A percentile compares a stretch with the other conserved stretches of the same genome.
These are phyloP conservation scores for Ambrosia artemisiifolia DNA, from an alignment of 129 eudicot genomes.

Conservation along the genomic window DNA sequence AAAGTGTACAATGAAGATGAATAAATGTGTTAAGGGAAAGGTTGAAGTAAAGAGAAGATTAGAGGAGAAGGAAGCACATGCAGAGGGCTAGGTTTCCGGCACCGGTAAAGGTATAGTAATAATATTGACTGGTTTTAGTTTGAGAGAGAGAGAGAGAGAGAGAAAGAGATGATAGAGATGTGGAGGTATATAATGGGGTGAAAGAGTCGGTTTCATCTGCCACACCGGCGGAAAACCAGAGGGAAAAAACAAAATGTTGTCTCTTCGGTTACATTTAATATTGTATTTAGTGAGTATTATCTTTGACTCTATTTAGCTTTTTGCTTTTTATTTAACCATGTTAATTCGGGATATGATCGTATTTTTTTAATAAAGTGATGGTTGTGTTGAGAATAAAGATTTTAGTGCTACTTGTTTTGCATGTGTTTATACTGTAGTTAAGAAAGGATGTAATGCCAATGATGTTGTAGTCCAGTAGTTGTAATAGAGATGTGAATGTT, in stretches of 20 bases:
- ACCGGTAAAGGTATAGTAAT: slow-evolving; percentile 20
- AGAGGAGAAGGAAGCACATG: slow-evolving; percentile 26
- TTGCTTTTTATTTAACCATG: neutral
- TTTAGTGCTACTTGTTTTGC: no score
- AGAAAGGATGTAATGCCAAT: no score
- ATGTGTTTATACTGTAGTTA: no score
- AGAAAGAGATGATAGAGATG: slow-evolving; percentile 31
- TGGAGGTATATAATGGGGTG: slow-evolving; percentile 74
- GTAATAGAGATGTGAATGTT: no score
- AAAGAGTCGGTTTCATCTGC: slow-evolving; percentile 75
- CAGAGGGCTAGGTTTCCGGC: slow-evolving; percentile 39
- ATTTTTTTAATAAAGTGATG: neutral
- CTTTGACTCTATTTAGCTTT: slow-evolving; percentile 8
- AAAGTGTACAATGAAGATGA: neutral
- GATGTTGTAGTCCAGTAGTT: slow-evolving; percentile 1
- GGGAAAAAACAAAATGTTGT: slow-evolving; percentile 44
- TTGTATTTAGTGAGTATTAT: neutral
- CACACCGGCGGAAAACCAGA: slow-evolving; percentile 82
- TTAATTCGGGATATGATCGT: neutral
- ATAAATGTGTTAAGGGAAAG: neutral
- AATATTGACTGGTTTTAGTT: slow-evolving; percentile 11
- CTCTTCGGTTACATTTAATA: slow-evolving; percentile 29
- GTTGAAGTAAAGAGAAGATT: neutral
- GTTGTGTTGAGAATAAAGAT: no score
- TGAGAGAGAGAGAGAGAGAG: slow-evolving; percentile 34